phyloP scores from a whole-genome alignment of 805 yeast genomes.

The Starmera pachycereana region DNA sequence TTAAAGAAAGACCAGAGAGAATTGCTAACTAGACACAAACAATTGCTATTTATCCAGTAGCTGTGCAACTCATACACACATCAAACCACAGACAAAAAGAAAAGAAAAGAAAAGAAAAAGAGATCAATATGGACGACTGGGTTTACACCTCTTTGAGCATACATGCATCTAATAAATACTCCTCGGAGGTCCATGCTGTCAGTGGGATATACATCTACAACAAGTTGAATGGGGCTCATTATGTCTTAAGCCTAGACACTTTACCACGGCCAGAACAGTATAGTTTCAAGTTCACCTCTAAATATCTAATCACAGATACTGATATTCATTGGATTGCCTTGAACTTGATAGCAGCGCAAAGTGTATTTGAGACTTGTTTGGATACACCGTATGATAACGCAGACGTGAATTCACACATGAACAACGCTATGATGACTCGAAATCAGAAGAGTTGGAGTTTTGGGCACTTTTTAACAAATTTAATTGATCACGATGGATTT shows the following conservation, averaged over 20 bases:
- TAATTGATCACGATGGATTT: constrained; percentile 8
- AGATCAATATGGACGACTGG: constrained; percentile 5
- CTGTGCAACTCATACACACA: too few relatives aligned
- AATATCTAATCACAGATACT: constrained; percentile 6
- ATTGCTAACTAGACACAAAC: too few relatives aligned
- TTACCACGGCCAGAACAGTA: constrained; percentile 7
- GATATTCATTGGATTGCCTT: constrained; percentile 11
- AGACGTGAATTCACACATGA: not conserved
- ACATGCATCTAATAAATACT: constrained; percentile 7
- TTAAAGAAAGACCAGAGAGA: too few relatives aligned
- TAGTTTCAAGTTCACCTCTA: constrained; percentile 8
- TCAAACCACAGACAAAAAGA: too few relatives aligned
- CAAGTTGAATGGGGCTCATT: constrained; percentile 4
- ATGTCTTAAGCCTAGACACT: constrained; percentile 10
- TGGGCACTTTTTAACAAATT: not conserved
- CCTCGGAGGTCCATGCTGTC: constrained; percentile 4
- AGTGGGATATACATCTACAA: constrained; percentile 16
- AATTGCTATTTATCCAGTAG: too few relatives aligned
- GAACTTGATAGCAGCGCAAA: constrained; percentile 1
- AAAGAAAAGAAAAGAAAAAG: too few relatives aligned
- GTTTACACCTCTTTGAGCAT: constrained; percentile 16
- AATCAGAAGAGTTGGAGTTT: not conserved
- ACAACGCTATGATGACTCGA: not conserved
- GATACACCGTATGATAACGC: too few relatives aligned
- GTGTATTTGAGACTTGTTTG: too few relatives aligned